Evolutionary conservation across 2,329 filamentous ascomycete genomes (phyloP).

Genomic region (Fusarium falciforme): DNA sequence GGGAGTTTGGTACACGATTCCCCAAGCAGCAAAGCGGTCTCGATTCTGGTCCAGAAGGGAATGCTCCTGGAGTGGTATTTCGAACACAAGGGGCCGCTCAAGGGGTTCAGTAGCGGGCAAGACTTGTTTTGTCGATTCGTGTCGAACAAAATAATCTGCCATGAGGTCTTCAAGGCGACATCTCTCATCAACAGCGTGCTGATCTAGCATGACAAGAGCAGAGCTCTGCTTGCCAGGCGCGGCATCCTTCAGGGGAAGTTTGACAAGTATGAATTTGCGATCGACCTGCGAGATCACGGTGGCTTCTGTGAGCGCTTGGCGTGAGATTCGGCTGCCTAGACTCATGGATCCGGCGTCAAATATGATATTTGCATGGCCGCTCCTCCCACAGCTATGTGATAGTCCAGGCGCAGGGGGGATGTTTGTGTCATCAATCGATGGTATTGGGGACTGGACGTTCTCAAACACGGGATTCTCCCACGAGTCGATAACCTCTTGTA

Average conservation of each 20-base stretch:
- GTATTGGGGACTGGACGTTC: constrained; percentile 58
- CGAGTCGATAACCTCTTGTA: constrained; percentile 67
- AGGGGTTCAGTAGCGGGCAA: constrained; percentile 52
- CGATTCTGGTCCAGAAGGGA: constrained; percentile 65
- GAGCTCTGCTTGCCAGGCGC: constrained; percentile 39
- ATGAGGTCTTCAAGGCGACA: constrained; percentile 82
- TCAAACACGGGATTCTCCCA: constrained; percentile 85
- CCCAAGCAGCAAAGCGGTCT: constrained; percentile 77
- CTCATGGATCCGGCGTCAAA: constrained; percentile 46
- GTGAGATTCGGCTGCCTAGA: constrained; percentile 67
- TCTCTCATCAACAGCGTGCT: constrained; percentile 95
- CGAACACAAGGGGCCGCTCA: constrained; percentile 70
- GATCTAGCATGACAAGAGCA: constrained; percentile 84
- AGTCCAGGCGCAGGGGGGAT: neutral
- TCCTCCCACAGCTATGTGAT: constrained; percentile 7
- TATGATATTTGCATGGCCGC: constrained; percentile 31
- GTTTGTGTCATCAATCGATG: constrained; percentile 46
- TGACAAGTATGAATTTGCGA: constrained; percentile 85
- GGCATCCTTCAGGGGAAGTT: constrained; percentile 54
- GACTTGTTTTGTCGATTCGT: neutral
- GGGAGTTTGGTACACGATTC: constrained; percentile 71
- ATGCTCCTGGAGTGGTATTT: constrained; percentile 71
- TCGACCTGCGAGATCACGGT: constrained; percentile 86
- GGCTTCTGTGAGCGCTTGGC: constrained; percentile 67
- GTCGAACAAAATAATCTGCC: constrained; percentile 57